Conservation (phyloP, 202 grass and related monocot genomes). For the Musa balbisiana region DNA sequence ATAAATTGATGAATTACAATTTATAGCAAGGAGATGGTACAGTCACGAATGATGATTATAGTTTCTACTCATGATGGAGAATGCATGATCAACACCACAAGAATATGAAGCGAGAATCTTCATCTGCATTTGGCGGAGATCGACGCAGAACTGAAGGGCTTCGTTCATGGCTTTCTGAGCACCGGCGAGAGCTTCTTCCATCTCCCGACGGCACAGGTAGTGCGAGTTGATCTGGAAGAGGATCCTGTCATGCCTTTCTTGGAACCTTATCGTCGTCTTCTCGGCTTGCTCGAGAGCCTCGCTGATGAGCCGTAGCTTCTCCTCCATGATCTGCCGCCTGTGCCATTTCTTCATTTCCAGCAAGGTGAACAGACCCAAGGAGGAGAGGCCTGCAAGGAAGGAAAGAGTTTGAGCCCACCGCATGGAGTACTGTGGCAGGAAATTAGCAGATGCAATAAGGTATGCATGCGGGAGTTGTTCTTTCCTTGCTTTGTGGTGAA, state of each 20-base stretch:
- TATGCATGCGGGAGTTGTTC: no score
- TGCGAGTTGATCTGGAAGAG: conserved; percentile 8
- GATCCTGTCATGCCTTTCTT: conserved; percentile 16
- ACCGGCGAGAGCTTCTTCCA: background rate
- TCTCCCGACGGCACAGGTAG: background rate
- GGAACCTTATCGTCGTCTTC: background rate
- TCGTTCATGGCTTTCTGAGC: background rate
- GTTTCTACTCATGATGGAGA: no score
- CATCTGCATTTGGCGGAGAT: conserved; percentile 1
- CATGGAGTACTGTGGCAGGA: no score
- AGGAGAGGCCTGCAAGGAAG: background rate
- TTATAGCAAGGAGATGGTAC: no score
- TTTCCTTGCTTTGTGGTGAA: no score
- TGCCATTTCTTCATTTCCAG: conserved; percentile 14
- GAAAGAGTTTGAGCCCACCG: no score
- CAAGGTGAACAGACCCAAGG: conserved; percentile 1
- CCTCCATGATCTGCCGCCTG: background rate
- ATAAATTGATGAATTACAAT: no score
- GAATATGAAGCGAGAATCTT: conserved; percentile 1
- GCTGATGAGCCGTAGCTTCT: background rate
- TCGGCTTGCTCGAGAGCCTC: conserved; percentile 19
- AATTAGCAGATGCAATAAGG: no score
- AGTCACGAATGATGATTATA: no score
- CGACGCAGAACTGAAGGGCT: background rate
- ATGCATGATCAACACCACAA: background rate